Evolutionary conservation across 2,329 filamentous ascomycete species (phyloP), one percentile per base, ranked within the genome.

Genomic region (Nemania sp.): DNA sequence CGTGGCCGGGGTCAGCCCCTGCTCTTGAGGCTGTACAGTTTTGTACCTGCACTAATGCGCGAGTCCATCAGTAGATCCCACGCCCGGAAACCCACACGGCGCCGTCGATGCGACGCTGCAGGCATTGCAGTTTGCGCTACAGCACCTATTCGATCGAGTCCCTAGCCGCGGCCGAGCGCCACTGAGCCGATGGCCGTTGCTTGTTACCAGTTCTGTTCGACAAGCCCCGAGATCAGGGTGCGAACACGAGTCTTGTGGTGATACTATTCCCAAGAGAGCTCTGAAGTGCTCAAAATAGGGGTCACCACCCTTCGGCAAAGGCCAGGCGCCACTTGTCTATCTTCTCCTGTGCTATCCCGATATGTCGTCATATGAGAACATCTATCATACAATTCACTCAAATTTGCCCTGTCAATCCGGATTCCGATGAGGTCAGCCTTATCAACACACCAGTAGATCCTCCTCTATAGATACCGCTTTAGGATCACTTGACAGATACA

Each of bases 1-100:
- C 48, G 17, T 28, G 26, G 52, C 49, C 55, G 50, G 60, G 56
- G 54, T 53, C 49, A 47, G 53, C 49, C 60, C 62, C 47, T 61
- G 64, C 56, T 61, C 56, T 63, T 67, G 64, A 60, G 64, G 64
- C 64, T 67, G 64, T 31, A 31, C 28, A 14, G 28, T 31, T 28
- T 11, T 31, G 28, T 67, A 66, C 64, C 64, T 66, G 61, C 61
- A 52, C 60, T 61, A 51, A 53, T 44, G 53, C 44, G 33, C 33
- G 22, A n/a, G 15, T 36, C 46, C 40, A 52, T 47, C 48, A 52
- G 33, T 46, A 48, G 52, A 34, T 56, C 41, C 45, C 39, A 43
- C 36, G 31, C 24, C 43, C 31, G 31, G 36, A 30, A 46, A 50
- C 42, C 53, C 47, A 44, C 49, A 49, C 37, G 39, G 31, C 52